Evolutionary conservation across 2,329 filamentous ascomycete genomes (phyloP).

Genomic region (Nannizzia gypsea): DNA sequence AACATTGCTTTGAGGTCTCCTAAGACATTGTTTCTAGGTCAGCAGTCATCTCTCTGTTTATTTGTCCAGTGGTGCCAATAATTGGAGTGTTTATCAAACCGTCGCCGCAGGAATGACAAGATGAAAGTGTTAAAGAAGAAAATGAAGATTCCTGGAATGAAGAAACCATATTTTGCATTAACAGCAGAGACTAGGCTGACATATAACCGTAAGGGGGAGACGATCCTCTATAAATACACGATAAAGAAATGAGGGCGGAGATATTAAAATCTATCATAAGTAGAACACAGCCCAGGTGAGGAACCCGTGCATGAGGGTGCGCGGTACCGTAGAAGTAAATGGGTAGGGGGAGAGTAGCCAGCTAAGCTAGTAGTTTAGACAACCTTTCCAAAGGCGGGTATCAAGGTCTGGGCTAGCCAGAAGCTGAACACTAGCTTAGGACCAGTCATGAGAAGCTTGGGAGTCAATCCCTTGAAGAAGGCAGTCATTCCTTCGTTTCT

Average conservation of each 20-base stretch:
- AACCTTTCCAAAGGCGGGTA: conserved; percentile 73
- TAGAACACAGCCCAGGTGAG: background rate
- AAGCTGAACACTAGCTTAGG: conserved; percentile 99
- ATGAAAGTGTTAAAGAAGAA: no score
- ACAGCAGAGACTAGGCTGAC: background rate
- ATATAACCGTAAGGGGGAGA: background rate
- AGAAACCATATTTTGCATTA: background rate
- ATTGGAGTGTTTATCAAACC: no score
- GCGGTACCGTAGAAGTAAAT: background rate
- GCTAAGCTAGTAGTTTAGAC: conserved; percentile 33
- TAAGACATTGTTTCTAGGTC: background rate
- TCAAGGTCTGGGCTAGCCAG: conserved; percentile 97
- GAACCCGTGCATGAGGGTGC: background rate
- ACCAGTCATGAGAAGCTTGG: conserved; percentile 97
- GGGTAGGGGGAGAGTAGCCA: background rate
- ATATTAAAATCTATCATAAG: conserved; percentile 5
- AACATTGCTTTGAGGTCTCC: background rate
- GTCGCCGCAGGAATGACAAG: no score
- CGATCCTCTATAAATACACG: conserved; percentile 4
- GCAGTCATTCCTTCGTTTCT: conserved; percentile 72
- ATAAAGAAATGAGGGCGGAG: background rate
- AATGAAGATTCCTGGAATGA: background rate
- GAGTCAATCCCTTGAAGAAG: conserved; percentile 96
- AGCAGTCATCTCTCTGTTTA: background rate
- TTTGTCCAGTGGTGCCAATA: no score